Base-by-base conservation (phyloP, 305 asterid species). In the Fraxinus ornus region DNA sequence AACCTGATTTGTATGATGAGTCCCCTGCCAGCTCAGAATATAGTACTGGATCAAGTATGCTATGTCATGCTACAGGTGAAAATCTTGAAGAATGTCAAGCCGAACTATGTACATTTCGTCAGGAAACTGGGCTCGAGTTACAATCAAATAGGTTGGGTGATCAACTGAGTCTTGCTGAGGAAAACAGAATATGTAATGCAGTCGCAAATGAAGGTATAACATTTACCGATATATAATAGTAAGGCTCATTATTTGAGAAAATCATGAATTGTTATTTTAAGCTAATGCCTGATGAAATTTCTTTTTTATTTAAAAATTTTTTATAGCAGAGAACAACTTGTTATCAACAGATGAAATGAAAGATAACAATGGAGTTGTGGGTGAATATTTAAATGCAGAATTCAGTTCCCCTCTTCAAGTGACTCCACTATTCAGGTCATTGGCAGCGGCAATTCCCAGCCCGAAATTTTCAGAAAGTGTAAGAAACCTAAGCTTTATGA, bases 401-500 rank as follows among this genome's bases (percentile, higher is more conserved):
- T 97, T 91, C 83, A 86, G 87, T 83, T 97, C 99, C 82, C 99
- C 98, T 62, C 85, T 89, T 86, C 97, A 92, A 41, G 94, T 94
- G 84, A 95, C 97, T 84, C 99, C 98, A 24, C 77, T 93, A 82
- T 97, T 97, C 91, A 91, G 94, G 89, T 88, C 98, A 85, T 85
- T 94, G 85, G 99, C 99, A 80, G 98, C 96, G 64, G 90, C 97
- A 71, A 94, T 95, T 85, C 98, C 99, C 74, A 97, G 95, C 83
- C 99, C 99, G 79, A 86, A 93, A 88, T 97, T 97, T 88, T 95
- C 98, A 13, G 99, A 95, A 94, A 97, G 99, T 78, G 99, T 95
- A 92, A 92, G 99, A 86, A 62, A 55, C 77, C 79, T 71, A 81
- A 81, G 49, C 78, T 86, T 79, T 52, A 70, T 47, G 5, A n/a